Percentiles rank a stretch among this genome's conserved stretches.
These are phyloP conservation scores for Penicillium nucicola DNA, from an alignment of 495 filamentous ascomycete species.

Conservation along the genomic window DNA sequence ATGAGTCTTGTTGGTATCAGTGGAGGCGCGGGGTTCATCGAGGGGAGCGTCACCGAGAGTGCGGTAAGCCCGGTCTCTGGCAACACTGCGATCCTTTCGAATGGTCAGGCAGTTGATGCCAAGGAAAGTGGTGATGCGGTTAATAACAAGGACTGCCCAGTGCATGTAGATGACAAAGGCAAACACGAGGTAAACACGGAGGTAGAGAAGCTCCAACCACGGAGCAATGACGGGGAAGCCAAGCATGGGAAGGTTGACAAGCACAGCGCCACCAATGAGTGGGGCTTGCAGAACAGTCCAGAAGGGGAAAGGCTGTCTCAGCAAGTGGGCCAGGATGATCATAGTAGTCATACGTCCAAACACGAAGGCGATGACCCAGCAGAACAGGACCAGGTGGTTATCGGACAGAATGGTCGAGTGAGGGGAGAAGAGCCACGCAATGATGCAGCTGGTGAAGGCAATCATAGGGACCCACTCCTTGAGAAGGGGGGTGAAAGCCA, in stretches of 20 bases:
- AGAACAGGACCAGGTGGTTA: conserved; percentile 89
- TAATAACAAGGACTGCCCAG: conserved; percentile 90
- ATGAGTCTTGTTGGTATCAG: conserved; percentile 24
- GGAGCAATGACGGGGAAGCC: conserved; percentile 64
- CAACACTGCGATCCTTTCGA: conserved; percentile 52
- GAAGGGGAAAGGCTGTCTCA: conserved; percentile 90
- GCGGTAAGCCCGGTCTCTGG: conserved; percentile 39
- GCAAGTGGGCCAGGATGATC: conserved; percentile 95
- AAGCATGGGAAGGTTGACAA: conserved; percentile 77
- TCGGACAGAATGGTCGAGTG: conserved; percentile 73
- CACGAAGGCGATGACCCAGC: conserved; percentile 89
- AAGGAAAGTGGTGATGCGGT: conserved; percentile 85
- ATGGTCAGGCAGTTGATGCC: conserved; percentile 95
- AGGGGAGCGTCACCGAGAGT: conserved; percentile 27
- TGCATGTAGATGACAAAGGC: conserved; percentile 79
- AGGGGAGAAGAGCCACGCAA: conserved; percentile 84
- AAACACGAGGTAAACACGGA: conserved; percentile 77
- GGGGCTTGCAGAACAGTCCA: conserved; percentile 91
- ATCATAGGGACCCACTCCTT: conserved; percentile 92
- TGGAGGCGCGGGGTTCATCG: conserved; percentile 1
- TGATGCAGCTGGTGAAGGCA: conserved; percentile 68
- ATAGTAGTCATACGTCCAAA: conserved; percentile 99
- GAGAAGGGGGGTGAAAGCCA: conserved; percentile 82
- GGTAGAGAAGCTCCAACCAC: conserved; percentile 69
- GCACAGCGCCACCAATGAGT: conserved; percentile 75